Conservation (phyloP, 306 rosid species). For the Betula pendula region DNA sequence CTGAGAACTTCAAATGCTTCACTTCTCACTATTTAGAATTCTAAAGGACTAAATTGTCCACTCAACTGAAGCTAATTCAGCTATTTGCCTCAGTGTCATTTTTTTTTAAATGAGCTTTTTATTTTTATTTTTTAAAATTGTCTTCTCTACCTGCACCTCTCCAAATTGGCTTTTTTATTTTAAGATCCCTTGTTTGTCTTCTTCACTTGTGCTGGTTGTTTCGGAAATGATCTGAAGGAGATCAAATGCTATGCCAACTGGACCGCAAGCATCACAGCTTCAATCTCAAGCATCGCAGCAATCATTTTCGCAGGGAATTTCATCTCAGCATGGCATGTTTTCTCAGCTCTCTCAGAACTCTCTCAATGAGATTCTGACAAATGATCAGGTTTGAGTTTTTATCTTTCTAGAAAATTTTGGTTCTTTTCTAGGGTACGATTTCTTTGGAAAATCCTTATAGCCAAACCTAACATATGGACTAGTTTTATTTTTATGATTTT, state of each 20-base stretch:
- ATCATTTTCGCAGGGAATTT: slow-evolving; percentile 81
- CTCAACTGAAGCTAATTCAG: not conserved
- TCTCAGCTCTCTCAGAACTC: slow-evolving; percentile 90
- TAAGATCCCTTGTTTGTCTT: not conserved
- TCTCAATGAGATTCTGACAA: slow-evolving; percentile 58
- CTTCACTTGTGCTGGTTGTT: slow-evolving; percentile 11
- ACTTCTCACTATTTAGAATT: not conserved
- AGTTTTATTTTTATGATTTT: not conserved
- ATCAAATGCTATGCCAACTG: slow-evolving; percentile 45
- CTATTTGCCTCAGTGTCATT: not conserved
- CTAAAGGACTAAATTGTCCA: not conserved
- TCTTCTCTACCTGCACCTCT: not conserved
- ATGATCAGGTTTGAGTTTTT: slow-evolving; percentile 65
- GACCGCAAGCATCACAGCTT: slow-evolving; percentile 73
- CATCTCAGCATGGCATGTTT: slow-evolving; percentile 75
- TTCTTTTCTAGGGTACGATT: not conserved
- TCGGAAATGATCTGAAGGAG: slow-evolving; percentile 44
- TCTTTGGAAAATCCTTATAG: not conserved
- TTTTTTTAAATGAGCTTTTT: not conserved
- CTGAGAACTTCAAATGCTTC: not conserved
- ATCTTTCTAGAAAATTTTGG: not conserved
- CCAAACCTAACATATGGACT: not conserved
- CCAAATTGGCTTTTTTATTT: not conserved
- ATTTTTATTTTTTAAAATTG: not conserved
- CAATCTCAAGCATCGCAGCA: slow-evolving; percentile 88